phyloP scores from a whole-genome alignment of 2,329 filamentous ascomycete genomes.

The Blastomyces emzantsi region DNA sequence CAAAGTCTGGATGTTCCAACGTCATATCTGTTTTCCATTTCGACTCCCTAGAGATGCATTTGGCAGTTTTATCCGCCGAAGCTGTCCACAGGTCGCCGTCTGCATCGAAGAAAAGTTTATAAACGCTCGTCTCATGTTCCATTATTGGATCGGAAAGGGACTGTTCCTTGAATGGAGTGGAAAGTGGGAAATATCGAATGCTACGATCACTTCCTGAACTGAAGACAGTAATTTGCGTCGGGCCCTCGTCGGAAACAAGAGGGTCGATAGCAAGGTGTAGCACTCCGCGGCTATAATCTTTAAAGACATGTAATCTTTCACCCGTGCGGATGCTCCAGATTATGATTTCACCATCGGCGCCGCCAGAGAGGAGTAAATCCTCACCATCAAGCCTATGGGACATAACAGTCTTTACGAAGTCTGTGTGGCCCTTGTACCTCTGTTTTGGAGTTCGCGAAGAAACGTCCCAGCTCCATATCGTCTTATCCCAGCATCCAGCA shows the following conservation, averaged over 20 bases:
- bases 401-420: slow-evolving; percentile 82
- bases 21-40: slow-evolving; percentile 63
- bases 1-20: slow-evolving; percentile 78
- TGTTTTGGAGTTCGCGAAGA: slow-evolving; percentile 46
- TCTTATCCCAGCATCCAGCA: slow-evolving; percentile 91
- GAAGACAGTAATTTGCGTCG: slow-evolving; percentile 49
- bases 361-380: slow-evolving; percentile 61
- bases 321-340: slow-evolving; percentile 71
- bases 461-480: slow-evolving; percentile 75
- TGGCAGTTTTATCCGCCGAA: slow-evolving; percentile 80
- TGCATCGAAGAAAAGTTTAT: slow-evolving; percentile 64
- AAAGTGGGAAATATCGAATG: slow-evolving; percentile 56
- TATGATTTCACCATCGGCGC: slow-evolving; percentile 69
- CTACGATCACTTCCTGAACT: slow-evolving; percentile 73
- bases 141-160: slow-evolving; percentile 56
- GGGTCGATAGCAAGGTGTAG: slow-evolving; percentile 73
- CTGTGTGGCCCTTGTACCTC: slow-evolving; percentile 66
- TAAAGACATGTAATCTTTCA: slow-evolving; percentile 62
- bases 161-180: slow-evolving; percentile 30
- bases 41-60: slow-evolving; percentile 62
- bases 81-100: slow-evolving; percentile 81
- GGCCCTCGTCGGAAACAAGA: slow-evolving; percentile 39
- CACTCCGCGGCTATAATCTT: slow-evolving; percentile 68
- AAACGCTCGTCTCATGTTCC: slow-evolving; percentile 85
- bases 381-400: slow-evolving; percentile 52